phyloP scores from a whole-genome alignment of 2,329 filamentous ascomycete genomes.

The Dryadomyces quercivorus region DNA sequence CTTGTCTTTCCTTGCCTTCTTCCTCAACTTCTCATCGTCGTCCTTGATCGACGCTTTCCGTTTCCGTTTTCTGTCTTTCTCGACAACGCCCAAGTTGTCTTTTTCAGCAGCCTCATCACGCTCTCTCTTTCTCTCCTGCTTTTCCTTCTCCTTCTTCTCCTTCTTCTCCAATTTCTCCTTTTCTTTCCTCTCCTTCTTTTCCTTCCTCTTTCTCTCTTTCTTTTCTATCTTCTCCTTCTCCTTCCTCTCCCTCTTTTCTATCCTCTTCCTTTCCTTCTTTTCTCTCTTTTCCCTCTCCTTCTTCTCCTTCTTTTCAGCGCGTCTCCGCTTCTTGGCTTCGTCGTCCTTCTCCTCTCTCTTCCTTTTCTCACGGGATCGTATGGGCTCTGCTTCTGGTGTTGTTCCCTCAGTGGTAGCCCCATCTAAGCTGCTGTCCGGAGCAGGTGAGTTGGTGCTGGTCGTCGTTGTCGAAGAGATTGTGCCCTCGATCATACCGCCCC shows the following conservation, averaged over 20 bases:
- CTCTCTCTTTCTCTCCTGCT: not conserved
- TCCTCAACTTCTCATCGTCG: slow-evolving; percentile 8
- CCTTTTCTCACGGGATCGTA: not conserved
- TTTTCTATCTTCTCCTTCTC: not conserved
- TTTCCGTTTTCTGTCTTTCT: slow-evolving; percentile 4
- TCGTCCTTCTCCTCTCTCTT: not conserved
- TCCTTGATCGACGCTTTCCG: slow-evolving; percentile 12
- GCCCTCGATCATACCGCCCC: slow-evolving; percentile 64
- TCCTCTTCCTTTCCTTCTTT: slow-evolving; percentile 12
- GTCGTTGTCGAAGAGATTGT: slow-evolving; percentile 36
- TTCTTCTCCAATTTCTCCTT: slow-evolving; percentile 12
- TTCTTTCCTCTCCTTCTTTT: slow-evolving; percentile 8
- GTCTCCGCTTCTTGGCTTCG: not conserved
- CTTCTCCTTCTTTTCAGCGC: not conserved
- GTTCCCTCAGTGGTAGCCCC: slow-evolving; percentile 13
- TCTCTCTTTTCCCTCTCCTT: not conserved
- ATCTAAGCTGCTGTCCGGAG: not conserved
- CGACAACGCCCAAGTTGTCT: slow-evolving; percentile 18
- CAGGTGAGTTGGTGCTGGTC: slow-evolving; percentile 4
- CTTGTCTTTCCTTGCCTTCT: slow-evolving; percentile 17
- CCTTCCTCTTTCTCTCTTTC: slow-evolving; percentile 7
- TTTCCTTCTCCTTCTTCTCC: slow-evolving; percentile 16
- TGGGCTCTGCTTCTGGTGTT: slow-evolving; percentile 19
- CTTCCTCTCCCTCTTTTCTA: slow-evolving; percentile 22
- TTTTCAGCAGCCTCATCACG: not conserved